Percentiles rank a stretch among this genome's conserved stretches.
Evolutionary conservation across 2,329 filamentous ascomycete species (phyloP).

Genomic region (Rhynchosporium secalis): DNA sequence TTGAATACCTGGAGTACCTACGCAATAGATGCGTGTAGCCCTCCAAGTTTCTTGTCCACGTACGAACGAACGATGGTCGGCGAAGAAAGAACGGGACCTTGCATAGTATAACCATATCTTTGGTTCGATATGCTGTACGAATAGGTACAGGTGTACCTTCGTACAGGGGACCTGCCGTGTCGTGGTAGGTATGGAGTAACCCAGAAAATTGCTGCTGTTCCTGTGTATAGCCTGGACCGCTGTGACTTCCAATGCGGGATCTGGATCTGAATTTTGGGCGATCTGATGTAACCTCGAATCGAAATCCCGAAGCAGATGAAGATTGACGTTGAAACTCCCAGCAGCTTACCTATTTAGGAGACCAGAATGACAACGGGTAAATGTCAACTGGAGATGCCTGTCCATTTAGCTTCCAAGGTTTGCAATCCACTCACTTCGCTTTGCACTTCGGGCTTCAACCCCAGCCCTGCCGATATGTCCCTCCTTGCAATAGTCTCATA

Average conservation of each 20-base stretch:
- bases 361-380: background rate
- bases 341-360: background rate
- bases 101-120: background rate
- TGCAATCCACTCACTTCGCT: too few species aligned
- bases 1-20: background rate
- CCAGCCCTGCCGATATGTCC: conserved; percentile 6
- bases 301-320: too few species aligned
- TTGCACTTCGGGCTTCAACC: background rate
- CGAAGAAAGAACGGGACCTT: conserved; percentile 4
- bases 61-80: background rate
- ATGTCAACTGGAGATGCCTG: background rate
- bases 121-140: background rate
- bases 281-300: too few species aligned
- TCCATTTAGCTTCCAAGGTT: background rate
- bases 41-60: background rate
- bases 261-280: background rate
- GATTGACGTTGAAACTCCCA: background rate
- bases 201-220: background rate
- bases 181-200: background rate
- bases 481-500: background rate
- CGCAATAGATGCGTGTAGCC: background rate
- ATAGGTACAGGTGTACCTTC: background rate
- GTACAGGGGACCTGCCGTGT: background rate
- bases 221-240: background rate
- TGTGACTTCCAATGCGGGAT: background rate